phyloP scores from a whole-genome alignment of 768 basidiomycete genomes.

The Myochromella boudieri region DNA sequence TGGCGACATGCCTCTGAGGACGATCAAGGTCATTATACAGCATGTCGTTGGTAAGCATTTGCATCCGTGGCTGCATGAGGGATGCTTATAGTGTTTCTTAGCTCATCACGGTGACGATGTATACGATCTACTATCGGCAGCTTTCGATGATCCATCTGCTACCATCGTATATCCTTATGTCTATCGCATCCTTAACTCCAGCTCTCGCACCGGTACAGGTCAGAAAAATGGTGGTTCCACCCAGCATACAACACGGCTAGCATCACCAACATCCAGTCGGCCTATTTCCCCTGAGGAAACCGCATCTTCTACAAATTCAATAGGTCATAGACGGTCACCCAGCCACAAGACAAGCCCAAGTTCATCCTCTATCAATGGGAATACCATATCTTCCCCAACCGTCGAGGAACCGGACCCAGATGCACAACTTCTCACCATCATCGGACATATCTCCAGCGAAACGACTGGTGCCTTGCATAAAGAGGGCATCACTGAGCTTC shows the following conservation, averaged over 20 bases:
- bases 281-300: conserved; percentile 74
- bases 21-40: conserved; percentile 98
- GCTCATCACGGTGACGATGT: conserved; percentile 87
- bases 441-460: conserved; percentile 85
- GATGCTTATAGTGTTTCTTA: conserved; percentile 23
- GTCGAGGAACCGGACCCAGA: conserved; percentile 86
- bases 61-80: not conserved
- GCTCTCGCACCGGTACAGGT: conserved; percentile 38
- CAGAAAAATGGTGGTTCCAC: conserved; percentile 31
- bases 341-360: conserved; percentile 72
- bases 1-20: conserved; percentile 96
- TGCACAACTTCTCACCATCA: conserved; percentile 76
- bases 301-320: conserved; percentile 47
- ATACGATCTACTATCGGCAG: conserved; percentile 85
- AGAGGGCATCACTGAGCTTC: conserved; percentile 92
- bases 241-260: conserved; percentile 42
- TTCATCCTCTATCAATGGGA: conserved; percentile 61
- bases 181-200: conserved; percentile 84
- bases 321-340: conserved; percentile 51
- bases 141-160: conserved; percentile 97
- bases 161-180: conserved; percentile 96
- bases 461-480: conserved; percentile 88
- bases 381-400: conserved; percentile 48
- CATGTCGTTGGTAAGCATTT: conserved; percentile 84
- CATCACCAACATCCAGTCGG: conserved; percentile 63